These are phyloP conservation scores for Annulohypoxylon stygium DNA, from an alignment of 495 filamentous ascomycete species.

Conservation along the genomic window DNA sequence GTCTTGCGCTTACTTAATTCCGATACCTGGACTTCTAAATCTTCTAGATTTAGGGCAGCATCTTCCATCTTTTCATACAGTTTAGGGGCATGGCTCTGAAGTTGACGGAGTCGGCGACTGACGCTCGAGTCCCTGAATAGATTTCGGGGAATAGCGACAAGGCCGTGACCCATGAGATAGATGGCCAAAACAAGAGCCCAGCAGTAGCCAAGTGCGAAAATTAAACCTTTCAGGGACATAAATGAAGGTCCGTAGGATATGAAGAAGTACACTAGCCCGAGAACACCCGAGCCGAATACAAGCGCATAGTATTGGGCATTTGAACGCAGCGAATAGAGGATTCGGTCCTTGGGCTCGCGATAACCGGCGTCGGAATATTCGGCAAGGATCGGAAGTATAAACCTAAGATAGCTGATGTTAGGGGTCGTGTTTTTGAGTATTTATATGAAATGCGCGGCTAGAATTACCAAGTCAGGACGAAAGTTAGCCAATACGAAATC, in stretches of 20 bases:
- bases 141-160: constrained; percentile 88
- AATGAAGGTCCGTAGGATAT: constrained; percentile 73
- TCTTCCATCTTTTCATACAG: constrained; percentile 90
- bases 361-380: constrained; percentile 95
- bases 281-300: constrained; percentile 74
- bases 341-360: constrained; percentile 81
- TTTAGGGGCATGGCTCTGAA: constrained; percentile 83
- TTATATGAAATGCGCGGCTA: constrained; percentile 9
- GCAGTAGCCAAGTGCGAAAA: constrained; percentile 94
- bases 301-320: constrained; percentile 92
- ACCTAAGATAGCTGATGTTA: constrained; percentile 63
- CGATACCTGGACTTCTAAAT: constrained; percentile 81
- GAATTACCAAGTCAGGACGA: constrained; percentile 86
- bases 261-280: constrained; percentile 87
- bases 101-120: constrained; percentile 74
- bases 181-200: constrained; percentile 93
- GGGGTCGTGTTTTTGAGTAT: constrained; percentile 13
- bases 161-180: constrained; percentile 95
- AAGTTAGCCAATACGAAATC: constrained; percentile 96
- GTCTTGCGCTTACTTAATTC: constrained; percentile 84
- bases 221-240: constrained; percentile 76
- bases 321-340: constrained; percentile 83
- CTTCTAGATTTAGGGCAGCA: constrained; percentile 82
- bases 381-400: constrained; percentile 91
- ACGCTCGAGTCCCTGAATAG: constrained; percentile 82